Conservation (phyloP, 2,329 filamentous ascomycete genomes). For the Cercospora canescens region DNA sequence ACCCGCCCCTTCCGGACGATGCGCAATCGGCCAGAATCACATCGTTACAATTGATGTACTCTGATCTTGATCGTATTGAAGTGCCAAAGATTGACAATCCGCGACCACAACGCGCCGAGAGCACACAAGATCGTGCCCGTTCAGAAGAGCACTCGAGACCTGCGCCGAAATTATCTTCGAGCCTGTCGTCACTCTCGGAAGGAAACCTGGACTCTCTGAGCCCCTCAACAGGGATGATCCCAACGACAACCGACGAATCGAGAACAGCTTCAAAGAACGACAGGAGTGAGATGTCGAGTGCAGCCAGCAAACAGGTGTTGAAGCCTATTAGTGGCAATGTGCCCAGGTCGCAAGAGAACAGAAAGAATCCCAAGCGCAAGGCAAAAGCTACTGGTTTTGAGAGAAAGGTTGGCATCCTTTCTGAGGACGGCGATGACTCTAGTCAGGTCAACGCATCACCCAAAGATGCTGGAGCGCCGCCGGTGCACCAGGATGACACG, state of each 20-base stretch:
- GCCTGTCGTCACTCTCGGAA: constrained; percentile 29
- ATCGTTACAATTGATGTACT: not conserved
- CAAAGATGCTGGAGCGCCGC: not conserved
- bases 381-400: constrained; percentile 15
- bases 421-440: constrained; percentile 31
- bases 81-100: constrained; percentile 34
- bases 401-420: constrained; percentile 28
- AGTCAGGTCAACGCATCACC: constrained; percentile 19
- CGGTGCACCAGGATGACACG: constrained; percentile 15
- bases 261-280: not conserved
- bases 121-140: constrained; percentile 20
- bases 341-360: constrained; percentile 8
- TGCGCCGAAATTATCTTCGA: constrained; percentile 13
- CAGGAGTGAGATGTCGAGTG: not conserved
- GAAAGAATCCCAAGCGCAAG: constrained; percentile 10
- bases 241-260: not conserved
- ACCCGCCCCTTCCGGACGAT: constrained; percentile 20
- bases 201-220: constrained; percentile 3
- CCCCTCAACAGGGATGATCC: not conserved
- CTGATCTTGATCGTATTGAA: not conserved
- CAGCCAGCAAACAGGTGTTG: constrained; percentile 4
- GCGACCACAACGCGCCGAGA: constrained; percentile 23
- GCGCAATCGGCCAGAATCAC: not conserved
- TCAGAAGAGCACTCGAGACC: constrained; percentile 24
- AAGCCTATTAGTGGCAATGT: constrained; percentile 27